Evolutionary conservation across 2,329 filamentous ascomycete genomes (phyloP).

Genomic region (Conoideocrella luteorostrata): DNA sequence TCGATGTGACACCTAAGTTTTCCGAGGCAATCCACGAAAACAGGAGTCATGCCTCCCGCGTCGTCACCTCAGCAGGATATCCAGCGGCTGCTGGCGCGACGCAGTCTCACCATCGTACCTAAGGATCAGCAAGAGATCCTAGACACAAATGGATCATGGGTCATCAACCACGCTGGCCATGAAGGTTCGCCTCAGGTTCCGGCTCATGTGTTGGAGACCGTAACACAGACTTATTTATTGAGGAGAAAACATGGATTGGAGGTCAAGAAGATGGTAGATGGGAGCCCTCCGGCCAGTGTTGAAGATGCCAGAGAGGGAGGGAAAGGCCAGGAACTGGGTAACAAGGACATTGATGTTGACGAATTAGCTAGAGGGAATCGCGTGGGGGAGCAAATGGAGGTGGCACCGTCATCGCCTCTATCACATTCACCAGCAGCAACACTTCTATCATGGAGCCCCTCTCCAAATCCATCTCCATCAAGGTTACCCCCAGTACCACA

Average conservation of each 20-base stretch:
- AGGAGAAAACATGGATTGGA: constrained; percentile 3
- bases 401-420: no score
- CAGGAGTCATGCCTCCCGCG: constrained; percentile 18
- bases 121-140: constrained; percentile 33
- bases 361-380: no score
- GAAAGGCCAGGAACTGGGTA: not conserved
- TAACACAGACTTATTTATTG: constrained; percentile 18
- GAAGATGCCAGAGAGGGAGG: not conserved
- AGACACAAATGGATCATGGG: constrained; percentile 30
- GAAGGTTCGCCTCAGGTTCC: constrained; percentile 28
- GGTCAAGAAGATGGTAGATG: not conserved
- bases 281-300: not conserved
- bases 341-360: not conserved
- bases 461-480: not conserved
- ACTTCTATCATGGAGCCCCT: no score
- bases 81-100: constrained; percentile 18
- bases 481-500: no score
- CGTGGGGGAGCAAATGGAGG: no score
- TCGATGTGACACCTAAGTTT: not conserved
- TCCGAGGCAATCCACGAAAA: not conserved
- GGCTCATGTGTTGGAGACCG: constrained; percentile 24
- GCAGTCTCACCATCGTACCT: constrained; percentile 26
- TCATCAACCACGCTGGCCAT: constrained; percentile 17
- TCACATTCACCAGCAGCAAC: no score
- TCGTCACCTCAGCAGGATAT: constrained; percentile 18